Percentiles rank a stretch among this genome's conserved stretches.
Conservation (phyloP, 768 basidiomycete species). For the Rubroboletus pulcherrimus region DNA sequence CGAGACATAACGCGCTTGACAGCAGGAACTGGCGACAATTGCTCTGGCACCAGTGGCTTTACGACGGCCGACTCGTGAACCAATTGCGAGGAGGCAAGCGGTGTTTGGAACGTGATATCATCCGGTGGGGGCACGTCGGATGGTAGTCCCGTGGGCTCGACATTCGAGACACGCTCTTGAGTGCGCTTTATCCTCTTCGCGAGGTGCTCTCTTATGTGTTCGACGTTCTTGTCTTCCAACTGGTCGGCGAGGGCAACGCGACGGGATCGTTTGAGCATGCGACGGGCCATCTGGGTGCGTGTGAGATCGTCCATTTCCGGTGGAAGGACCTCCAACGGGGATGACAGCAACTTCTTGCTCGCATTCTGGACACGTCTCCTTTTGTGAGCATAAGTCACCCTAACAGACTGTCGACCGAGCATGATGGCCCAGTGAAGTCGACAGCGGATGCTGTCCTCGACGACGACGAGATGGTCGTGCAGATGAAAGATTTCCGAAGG, state of each 20-base stretch:
- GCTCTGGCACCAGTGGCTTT: conserved; percentile 27
- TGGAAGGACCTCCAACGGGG: conserved; percentile 29
- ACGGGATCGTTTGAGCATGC: conserved; percentile 49
- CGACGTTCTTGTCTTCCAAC: conserved; percentile 19
- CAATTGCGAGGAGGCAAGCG: conserved; percentile 23
- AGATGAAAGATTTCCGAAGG: not conserved
- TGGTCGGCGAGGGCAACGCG: conserved; percentile 28
- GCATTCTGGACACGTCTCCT: conserved; percentile 18
- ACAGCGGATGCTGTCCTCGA: not conserved
- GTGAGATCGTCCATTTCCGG: conserved; percentile 32
- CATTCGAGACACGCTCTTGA: conserved; percentile 7
- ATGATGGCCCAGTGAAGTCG: conserved; percentile 1
- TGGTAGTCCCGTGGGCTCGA: not conserved
- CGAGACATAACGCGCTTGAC: conserved; percentile 34
- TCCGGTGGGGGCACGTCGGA: conserved; percentile 7
- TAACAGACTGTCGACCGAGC: conserved; percentile 17
- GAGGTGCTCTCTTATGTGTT: conserved; percentile 20
- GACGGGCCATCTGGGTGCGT: conserved; percentile 38
- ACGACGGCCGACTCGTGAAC: conserved; percentile 23
- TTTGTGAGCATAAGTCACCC: conserved; percentile 33
- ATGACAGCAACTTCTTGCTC: conserved; percentile 16
- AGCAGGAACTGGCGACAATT: conserved; percentile 43
- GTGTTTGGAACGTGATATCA: conserved; percentile 26
- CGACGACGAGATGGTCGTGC: conserved; percentile 1
- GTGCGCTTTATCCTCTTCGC: conserved; percentile 35